Base-by-base conservation (phyloP, 805 yeast genomes). In the Ogataea pini region DNA sequence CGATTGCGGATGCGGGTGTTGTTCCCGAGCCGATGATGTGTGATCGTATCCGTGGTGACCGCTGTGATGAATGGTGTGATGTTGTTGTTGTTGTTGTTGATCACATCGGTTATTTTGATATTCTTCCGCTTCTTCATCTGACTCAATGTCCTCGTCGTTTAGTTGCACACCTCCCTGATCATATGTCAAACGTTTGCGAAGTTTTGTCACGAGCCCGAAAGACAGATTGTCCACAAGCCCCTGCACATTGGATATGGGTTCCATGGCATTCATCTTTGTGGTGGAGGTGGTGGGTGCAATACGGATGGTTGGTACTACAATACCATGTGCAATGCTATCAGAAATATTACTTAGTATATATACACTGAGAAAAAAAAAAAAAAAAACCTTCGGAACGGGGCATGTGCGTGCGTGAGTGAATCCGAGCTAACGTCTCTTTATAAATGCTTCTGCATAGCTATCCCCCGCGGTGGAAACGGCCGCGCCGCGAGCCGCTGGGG, bases 81-180 rank as follows among this genome's bases (percentile, higher is more conserved):
- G 6, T 7, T 25, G 13, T 31, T 25, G 41, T 10, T 37, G 31
- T 18, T 25, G 6, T n/a, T 25, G 32, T 2, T 37, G 14, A 16
- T 25, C 32, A 14, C 25, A 22, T 12, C 12, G 16, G 36, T 40
- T 36, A 9, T 29, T 17, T 20, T 40, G n/a, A 3, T 3, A 36
- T 7, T 14, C 36, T n/a, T 10, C 24, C 8, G 4, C 17, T 22
- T 22, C 19, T 7, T 24, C 32, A 14, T 34, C 28, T 10, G 24
- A 27, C 17, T 34, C 32, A 13, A 27, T 14, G 36, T 31, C 31
- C 18, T 28, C 27, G 28, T 38, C 49, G 34, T 24, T 37, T 33
- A 48, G 36, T 32, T 56, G 57, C 10, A 58, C 61, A 9, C 54
- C 60, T 13, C 54, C 55, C 25, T 39, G 24, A 24, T 56, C 54